Evolutionary conservation across 768 basidiomycete species (phyloP).

Genomic region (Arthromyces matolae): DNA sequence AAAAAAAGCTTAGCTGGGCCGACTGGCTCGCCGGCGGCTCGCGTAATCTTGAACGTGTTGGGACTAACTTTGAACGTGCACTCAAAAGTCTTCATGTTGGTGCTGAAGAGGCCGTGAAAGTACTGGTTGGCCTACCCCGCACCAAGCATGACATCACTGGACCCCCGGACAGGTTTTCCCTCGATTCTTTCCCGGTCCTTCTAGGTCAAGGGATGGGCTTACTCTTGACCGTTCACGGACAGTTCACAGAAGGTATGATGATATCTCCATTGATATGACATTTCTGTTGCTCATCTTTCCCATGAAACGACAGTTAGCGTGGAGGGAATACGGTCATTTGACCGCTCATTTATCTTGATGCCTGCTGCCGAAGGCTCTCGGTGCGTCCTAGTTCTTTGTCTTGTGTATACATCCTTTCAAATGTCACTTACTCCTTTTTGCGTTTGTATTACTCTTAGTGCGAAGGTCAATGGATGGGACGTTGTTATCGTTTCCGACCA

Average conservation of each 20-base stretch:
- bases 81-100: constrained; percentile 70
- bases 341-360: constrained; percentile 84
- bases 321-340: constrained; percentile 86
- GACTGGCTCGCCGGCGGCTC: constrained; percentile 67
- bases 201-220: constrained; percentile 61
- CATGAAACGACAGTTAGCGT: constrained; percentile 30
- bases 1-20: constrained; percentile 77
- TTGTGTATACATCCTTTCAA: neutral
- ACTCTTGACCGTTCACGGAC: constrained; percentile 78
- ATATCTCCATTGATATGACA: neutral
- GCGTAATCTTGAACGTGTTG: constrained; percentile 72
- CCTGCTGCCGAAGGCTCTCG: constrained; percentile 78
- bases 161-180: constrained; percentile 76
- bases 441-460: constrained; percentile 38
- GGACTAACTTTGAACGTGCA: constrained; percentile 57
- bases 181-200: constrained; percentile 80
- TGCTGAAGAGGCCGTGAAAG: constrained; percentile 55
- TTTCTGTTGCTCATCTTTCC: constrained; percentile 9
- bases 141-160: constrained; percentile 82
- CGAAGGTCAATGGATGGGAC: constrained; percentile 83
- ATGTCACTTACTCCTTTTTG: constrained; percentile 7
- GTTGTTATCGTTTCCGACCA: constrained; percentile 88
- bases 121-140: constrained; percentile 61
- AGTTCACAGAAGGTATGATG: constrained; percentile 78
- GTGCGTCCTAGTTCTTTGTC: constrained; percentile 47